phyloP scores from a whole-genome alignment of 305 asterid species.

The Solanum hybrid region DNA sequence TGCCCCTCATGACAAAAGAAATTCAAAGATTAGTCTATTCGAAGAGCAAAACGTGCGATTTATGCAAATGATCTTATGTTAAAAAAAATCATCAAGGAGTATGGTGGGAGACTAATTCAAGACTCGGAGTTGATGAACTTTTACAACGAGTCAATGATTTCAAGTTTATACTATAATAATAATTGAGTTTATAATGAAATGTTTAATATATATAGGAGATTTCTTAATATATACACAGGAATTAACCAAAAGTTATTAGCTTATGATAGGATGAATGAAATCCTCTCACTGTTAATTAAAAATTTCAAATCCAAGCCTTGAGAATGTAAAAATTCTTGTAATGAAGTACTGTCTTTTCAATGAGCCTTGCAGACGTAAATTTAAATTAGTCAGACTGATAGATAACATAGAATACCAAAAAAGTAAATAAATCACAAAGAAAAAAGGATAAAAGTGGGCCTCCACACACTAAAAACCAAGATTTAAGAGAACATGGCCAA shows the following conservation, averaged over 20 bases:
- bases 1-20: background rate
- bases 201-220: background rate
- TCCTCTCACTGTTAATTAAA: background rate
- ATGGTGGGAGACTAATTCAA: background rate
- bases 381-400: background rate
- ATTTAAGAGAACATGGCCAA: slow-evolving; percentile 4
- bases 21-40: too few species aligned
- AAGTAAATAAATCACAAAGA: background rate
- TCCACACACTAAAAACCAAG: background rate
- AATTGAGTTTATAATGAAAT: background rate
- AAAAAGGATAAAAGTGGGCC: background rate
- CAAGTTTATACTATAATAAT: background rate
- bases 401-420: background rate
- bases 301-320: background rate
- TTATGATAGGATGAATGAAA: background rate
- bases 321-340: background rate
- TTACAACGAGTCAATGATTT: background rate
- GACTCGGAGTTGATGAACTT: background rate
- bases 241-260: background rate
- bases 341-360: background rate
- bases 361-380: background rate
- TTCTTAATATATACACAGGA: background rate
- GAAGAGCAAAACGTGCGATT: background rate
- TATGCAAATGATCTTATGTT: background rate
- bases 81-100: background rate